A percentile compares a stretch with the other conserved stretches of the same genome.
Conservation (phyloP, 352 stramenopile genomes). For the Aphanomyces invadans region DNA sequence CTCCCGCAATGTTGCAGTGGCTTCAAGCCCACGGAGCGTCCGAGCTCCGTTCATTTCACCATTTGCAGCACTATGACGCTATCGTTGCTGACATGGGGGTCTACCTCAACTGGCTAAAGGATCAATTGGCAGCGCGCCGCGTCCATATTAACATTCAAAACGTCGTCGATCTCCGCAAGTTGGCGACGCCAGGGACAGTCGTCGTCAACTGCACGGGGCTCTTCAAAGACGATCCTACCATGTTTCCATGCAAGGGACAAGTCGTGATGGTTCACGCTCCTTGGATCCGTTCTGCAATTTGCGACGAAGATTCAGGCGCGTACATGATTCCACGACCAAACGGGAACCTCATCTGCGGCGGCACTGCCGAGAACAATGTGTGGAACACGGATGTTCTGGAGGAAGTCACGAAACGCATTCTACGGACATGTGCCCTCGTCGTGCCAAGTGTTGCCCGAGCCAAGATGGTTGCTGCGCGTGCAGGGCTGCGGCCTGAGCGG, state of each 20-base stretch:
- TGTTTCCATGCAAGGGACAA: constrained; percentile 25
- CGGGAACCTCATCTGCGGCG: constrained; percentile 24
- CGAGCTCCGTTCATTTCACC: constrained; percentile 2
- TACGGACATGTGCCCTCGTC: constrained; percentile 9
- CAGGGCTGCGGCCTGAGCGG: constrained; percentile 19
- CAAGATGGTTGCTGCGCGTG: constrained; percentile 2
- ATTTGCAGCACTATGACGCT: constrained; percentile 22
- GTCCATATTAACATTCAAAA: not conserved
- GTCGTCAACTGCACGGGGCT: constrained; percentile 27
- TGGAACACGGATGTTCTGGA: constrained; percentile 14
- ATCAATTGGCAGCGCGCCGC: constrained; percentile 1
- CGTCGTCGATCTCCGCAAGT: constrained; percentile 1
- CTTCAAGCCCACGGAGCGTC: constrained; percentile 3
- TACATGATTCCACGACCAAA: constrained; percentile 26
- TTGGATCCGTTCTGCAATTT: constrained; percentile 19
- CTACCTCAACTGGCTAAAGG: constrained; percentile 21
- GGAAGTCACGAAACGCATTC: constrained; percentile 10
- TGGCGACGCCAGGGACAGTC: constrained; percentile 1
- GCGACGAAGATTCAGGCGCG: constrained; percentile 22
- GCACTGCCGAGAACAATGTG: constrained; percentile 19
- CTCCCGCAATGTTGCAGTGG: not conserved
- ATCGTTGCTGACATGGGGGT: constrained; percentile 17
- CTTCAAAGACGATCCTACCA: not conserved
- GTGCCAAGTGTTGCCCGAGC: constrained; percentile 11
- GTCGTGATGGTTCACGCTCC: constrained; percentile 22